Percentiles rank a stretch among this genome's conserved stretches.
Evolutionary conservation across 2,329 filamentous ascomycete species (phyloP).

Genomic region (Exophiala dermatitidis): DNA sequence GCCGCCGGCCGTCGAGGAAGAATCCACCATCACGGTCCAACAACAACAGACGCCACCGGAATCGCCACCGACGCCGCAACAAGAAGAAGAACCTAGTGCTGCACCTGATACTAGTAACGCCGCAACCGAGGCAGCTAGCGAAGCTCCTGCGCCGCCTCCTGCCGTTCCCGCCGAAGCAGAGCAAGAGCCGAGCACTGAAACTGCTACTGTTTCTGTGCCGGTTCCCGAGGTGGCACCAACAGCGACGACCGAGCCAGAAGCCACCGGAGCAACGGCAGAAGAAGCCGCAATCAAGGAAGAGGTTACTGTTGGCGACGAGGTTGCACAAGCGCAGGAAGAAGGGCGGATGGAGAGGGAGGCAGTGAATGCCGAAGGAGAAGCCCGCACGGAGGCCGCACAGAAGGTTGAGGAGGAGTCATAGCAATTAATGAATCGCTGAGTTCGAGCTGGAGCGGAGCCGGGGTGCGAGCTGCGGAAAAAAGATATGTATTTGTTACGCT

Average conservation of each 20-base stretch:
- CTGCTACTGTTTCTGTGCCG: constrained; percentile 1
- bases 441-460: no score
- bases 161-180: constrained; percentile 21
- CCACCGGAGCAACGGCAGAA: constrained; percentile 1
- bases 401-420: background rate
- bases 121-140: background rate
- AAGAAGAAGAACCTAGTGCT: constrained; percentile 5
- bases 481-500: no score
- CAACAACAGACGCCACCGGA: constrained; percentile 30
- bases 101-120: background rate
- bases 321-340: constrained; percentile 30
- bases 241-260: constrained; percentile 8
- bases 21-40: constrained; percentile 13
- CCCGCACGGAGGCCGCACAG: constrained; percentile 23
- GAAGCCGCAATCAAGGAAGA: constrained; percentile 27
- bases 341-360: constrained; percentile 26
- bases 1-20: constrained; percentile 19
- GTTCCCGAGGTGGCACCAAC: background rate
- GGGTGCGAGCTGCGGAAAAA: no score
- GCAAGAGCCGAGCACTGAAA: constrained; percentile 10
- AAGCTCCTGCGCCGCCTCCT: constrained; percentile 14
- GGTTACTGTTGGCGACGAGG: constrained; percentile 25
- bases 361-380: constrained; percentile 31
- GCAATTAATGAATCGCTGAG: no score
- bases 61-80: constrained; percentile 22